Evolutionary conservation across 768 basidiomycete genomes (phyloP).

Genomic region (Phylloporus arenicola): DNA sequence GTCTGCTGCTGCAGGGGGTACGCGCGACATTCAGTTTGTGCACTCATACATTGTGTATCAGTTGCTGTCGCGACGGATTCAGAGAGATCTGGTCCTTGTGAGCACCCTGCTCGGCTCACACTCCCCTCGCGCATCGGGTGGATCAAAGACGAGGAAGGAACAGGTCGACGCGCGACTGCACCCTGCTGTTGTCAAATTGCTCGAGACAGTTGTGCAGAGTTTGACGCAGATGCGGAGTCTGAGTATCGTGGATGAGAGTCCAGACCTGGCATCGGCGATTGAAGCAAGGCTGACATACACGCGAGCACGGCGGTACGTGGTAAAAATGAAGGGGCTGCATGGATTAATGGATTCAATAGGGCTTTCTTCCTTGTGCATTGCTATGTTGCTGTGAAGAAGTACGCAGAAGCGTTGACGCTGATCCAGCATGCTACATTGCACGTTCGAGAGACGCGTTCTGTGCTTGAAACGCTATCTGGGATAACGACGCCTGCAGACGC

Average conservation of each 20-base stretch:
- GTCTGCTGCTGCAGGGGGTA: conserved; percentile 37
- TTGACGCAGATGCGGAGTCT: conserved; percentile 78
- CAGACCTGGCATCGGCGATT: conserved; percentile 72
- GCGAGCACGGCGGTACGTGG: conserved; percentile 64
- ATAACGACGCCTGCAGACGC: conserved; percentile 35
- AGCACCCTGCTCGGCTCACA: conserved; percentile 54
- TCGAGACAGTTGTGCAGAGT: conserved; percentile 82
- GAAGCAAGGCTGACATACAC: conserved; percentile 73
- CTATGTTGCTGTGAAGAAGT: conserved; percentile 64
- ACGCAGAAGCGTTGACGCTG: conserved; percentile 66
- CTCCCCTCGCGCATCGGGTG: conserved; percentile 21
- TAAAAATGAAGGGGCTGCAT: background rate
- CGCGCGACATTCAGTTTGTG: conserved; percentile 76
- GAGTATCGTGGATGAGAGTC: conserved; percentile 82
- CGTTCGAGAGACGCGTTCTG: conserved; percentile 63
- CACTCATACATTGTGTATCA: conserved; percentile 86
- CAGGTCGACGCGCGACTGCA: conserved; percentile 69
- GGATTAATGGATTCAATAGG: conserved; percentile 32
- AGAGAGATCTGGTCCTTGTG: conserved; percentile 81
- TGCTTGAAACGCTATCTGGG: conserved; percentile 41
- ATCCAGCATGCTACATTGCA: conserved; percentile 68
- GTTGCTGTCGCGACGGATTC: conserved; percentile 79
- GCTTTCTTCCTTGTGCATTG: conserved; percentile 73
- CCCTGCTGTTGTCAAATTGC: conserved; percentile 82
- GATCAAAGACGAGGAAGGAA: conserved; percentile 34